phyloP scores from a whole-genome alignment of 257 asterid species.

The Coffea canephora region DNA sequence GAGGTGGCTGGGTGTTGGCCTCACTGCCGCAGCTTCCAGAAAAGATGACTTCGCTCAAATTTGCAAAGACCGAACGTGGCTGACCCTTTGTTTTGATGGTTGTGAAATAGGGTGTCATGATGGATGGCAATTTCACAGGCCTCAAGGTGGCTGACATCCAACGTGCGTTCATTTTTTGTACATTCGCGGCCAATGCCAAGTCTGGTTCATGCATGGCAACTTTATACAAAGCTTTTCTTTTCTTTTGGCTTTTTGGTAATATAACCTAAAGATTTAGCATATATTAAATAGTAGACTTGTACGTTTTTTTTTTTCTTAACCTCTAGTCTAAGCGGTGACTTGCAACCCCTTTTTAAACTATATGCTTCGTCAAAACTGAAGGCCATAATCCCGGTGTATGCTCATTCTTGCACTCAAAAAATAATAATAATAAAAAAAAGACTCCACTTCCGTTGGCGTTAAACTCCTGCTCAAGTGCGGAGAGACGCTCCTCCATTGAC shows the following conservation, averaged over 20 bases:
- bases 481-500: not conserved
- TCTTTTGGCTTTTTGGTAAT: too few species aligned
- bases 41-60: slow-evolving; percentile 30
- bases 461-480: too few species aligned
- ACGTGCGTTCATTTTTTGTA: not conserved
- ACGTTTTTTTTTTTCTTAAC: too few species aligned
- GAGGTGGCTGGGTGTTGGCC: slow-evolving; percentile 72
- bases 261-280: too few species aligned
- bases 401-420: not conserved
- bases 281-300: too few species aligned
- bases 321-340: too few species aligned
- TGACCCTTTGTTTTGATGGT: slow-evolving; percentile 66
- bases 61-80: slow-evolving; percentile 50
- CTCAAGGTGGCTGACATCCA: not conserved
- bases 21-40: slow-evolving; percentile 38
- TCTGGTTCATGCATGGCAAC: too few species aligned
- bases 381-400: not conserved
- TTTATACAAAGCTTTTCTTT: not conserved
- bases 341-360: too few species aligned
- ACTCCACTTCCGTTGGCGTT: too few species aligned
- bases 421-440: not conserved
- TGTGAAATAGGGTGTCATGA: slow-evolving; percentile 81
- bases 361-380: too few species aligned
- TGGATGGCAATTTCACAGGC: slow-evolving; percentile 70
- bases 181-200: not conserved